Conservation (phyloP, 2,329 filamentous ascomycete genomes). For the Rhynchosporium graminicola region DNA sequence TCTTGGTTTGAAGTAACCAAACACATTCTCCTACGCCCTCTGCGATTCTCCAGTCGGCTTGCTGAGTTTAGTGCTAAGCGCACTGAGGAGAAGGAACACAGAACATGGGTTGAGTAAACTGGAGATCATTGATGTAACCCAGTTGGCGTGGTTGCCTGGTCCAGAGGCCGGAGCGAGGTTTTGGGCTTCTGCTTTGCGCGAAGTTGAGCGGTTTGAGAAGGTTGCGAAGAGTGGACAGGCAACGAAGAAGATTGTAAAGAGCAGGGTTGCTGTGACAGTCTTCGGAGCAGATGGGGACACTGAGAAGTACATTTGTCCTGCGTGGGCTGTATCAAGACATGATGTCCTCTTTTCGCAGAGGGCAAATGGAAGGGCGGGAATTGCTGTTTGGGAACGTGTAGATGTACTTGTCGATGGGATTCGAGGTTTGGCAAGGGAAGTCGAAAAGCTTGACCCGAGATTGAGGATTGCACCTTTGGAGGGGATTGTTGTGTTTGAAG, state of each 20-base stretch:
- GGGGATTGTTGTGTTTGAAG: slow-evolving; percentile 24
- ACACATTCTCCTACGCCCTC: slow-evolving; percentile 58
- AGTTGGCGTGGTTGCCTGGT: slow-evolving; percentile 66
- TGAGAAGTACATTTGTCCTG: slow-evolving; percentile 32
- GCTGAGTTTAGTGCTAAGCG: slow-evolving; percentile 54
- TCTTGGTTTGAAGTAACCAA: slow-evolving; percentile 34
- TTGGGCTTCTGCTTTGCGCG: slow-evolving; percentile 45
- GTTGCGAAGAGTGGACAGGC: neutral
- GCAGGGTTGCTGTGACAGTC: slow-evolving; percentile 32
- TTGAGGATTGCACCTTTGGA: slow-evolving; percentile 29
- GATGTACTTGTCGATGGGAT: slow-evolving; percentile 35
- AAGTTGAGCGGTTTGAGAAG: slow-evolving; percentile 23
- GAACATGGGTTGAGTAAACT: slow-evolving; percentile 47
- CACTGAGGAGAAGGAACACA: slow-evolving; percentile 46
- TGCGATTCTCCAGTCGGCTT: slow-evolving; percentile 63
- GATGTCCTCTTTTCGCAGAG: slow-evolving; percentile 35
- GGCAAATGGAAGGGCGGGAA: slow-evolving; percentile 28
- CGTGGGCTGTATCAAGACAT: slow-evolving; percentile 31
- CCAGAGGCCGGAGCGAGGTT: slow-evolving; percentile 62
- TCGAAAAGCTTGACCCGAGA: slow-evolving; percentile 28
- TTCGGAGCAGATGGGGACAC: slow-evolving; percentile 28
- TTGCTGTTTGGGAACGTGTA: slow-evolving; percentile 31
- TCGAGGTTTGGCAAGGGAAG: slow-evolving; percentile 29
- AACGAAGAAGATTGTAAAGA: slow-evolving; percentile 4
- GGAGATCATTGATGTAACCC: slow-evolving; percentile 61